Conservation (phyloP, 2,329 filamentous ascomycete species). For the Aspergillus proliferans region DNA sequence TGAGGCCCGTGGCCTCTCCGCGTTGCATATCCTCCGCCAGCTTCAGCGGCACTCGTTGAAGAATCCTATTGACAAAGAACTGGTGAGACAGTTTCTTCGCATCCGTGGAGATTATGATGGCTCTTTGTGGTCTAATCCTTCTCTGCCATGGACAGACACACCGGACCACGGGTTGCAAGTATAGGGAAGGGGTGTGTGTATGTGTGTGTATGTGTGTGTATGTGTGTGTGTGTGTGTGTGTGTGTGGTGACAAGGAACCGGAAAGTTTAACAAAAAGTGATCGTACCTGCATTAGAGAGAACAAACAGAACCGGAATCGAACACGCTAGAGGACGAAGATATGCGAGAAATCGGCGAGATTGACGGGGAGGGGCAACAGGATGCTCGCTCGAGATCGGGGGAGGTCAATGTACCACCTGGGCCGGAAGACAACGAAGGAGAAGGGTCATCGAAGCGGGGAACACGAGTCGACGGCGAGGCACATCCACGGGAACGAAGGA, state of each 20-base stretch:
- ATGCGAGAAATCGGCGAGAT: slow-evolving; percentile 22
- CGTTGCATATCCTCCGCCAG: slow-evolving; percentile 43
- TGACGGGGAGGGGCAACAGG: slow-evolving; percentile 15
- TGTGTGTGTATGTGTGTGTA: background rate
- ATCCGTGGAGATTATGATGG: background rate
- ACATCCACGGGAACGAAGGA: slow-evolving; percentile 15
- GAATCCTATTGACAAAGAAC: slow-evolving; percentile 24
- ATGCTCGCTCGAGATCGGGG: slow-evolving; percentile 18
- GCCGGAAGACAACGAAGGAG: slow-evolving; percentile 23
- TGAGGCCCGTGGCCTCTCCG: slow-evolving; percentile 55
- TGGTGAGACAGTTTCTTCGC: background rate
- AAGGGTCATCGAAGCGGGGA: slow-evolving; percentile 39
- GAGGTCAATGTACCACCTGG: slow-evolving; percentile 34
- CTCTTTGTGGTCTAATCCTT: background rate
- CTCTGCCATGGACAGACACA: background rate
- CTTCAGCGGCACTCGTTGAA: slow-evolving; percentile 35
- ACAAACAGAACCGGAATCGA: slow-evolving; percentile 21
- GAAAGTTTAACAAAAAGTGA: slow-evolving; percentile 2
- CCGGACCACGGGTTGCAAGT: slow-evolving; percentile 1
- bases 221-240: background rate
- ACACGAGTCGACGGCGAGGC: slow-evolving; percentile 15
- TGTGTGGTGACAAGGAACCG: background rate
- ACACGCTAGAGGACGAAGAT: slow-evolving; percentile 6
- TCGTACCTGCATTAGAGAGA: slow-evolving; percentile 36
- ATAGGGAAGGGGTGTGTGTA: slow-evolving; percentile 4